Percentiles rank a stretch among this genome's conserved stretches.
Evolutionary conservation across 305 asterid genomes (phyloP).

Genomic region (Fraxinus velutina): DNA sequence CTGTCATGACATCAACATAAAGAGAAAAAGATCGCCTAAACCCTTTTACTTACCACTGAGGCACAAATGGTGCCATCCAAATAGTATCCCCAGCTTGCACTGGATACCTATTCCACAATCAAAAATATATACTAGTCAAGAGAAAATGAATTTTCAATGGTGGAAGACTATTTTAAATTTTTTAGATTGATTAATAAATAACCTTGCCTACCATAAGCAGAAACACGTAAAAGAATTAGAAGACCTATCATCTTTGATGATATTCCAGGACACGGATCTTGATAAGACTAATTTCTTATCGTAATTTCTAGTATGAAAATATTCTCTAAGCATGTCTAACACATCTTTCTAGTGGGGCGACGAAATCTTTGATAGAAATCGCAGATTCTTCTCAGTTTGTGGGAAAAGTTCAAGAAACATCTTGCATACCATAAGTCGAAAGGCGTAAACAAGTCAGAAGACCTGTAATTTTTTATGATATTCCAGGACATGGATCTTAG

Average conservation of each 20-base stretch:
- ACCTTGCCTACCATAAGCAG: background rate
- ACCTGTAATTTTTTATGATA: background rate
- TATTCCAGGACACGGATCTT: background rate
- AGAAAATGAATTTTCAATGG: background rate
- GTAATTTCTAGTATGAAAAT: background rate
- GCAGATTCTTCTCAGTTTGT: background rate
- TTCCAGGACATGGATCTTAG: background rate
- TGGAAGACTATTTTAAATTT: background rate
- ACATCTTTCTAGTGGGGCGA: background rate
- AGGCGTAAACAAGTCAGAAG: background rate
- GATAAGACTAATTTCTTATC: background rate
- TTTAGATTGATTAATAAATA: background rate
- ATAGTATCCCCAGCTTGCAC: constrained; percentile 87
- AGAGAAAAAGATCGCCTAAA: background rate
- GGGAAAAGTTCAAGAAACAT: background rate
- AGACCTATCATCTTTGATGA: background rate
- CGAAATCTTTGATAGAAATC: background rate
- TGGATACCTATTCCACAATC: constrained; percentile 63
- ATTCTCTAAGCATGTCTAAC: background rate
- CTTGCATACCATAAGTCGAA: background rate
- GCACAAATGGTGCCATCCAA: constrained; percentile 99
- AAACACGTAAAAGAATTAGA: background rate
- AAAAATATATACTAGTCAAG: background rate
- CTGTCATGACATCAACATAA: background rate
- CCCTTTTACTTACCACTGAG: constrained; percentile 69